phyloP scores from a whole-genome alignment of 1,284 basidiomycete species.

The Volvariella volvacea region DNA sequence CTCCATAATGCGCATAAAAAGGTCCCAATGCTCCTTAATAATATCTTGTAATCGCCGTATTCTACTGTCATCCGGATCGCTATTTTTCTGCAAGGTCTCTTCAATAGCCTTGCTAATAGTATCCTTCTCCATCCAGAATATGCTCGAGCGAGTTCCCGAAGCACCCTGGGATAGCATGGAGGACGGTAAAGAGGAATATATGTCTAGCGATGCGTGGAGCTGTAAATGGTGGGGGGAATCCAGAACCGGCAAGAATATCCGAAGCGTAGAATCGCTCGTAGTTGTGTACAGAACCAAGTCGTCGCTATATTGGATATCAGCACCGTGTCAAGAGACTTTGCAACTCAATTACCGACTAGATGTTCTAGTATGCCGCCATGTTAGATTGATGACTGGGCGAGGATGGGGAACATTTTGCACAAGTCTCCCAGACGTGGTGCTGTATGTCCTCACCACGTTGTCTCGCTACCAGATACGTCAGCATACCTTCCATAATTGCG shows the following conservation, averaged over 20 bases:
- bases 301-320: constrained; percentile 37
- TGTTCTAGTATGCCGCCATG: constrained; percentile 61
- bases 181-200: constrained; percentile 48
- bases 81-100: constrained; percentile 26
- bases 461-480: constrained; percentile 36
- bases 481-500: constrained; percentile 1
- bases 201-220: constrained; percentile 71
- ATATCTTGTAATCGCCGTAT: constrained; percentile 50
- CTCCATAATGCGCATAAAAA: constrained; percentile 65
- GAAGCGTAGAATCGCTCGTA: constrained; percentile 68
- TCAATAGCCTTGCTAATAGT: constrained; percentile 45
- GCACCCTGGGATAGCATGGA: constrained; percentile 20
- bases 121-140: constrained; percentile 61
- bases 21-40: constrained; percentile 67
- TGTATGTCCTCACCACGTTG: constrained; percentile 55
- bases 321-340: constrained; percentile 4
- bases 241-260: constrained; percentile 83
- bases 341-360: constrained; percentile 52
- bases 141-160: constrained; percentile 32
- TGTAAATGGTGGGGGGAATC: constrained; percentile 84
- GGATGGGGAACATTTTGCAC: constrained; percentile 65
- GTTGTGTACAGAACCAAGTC: constrained; percentile 74
- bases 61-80: constrained; percentile 35
- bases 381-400: constrained; percentile 52
- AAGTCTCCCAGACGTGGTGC: constrained; percentile 64